phyloP scores from a whole-genome alignment of 2,329 filamentous ascomycete species.

The Hirsutella rhossiliensis region DNA sequence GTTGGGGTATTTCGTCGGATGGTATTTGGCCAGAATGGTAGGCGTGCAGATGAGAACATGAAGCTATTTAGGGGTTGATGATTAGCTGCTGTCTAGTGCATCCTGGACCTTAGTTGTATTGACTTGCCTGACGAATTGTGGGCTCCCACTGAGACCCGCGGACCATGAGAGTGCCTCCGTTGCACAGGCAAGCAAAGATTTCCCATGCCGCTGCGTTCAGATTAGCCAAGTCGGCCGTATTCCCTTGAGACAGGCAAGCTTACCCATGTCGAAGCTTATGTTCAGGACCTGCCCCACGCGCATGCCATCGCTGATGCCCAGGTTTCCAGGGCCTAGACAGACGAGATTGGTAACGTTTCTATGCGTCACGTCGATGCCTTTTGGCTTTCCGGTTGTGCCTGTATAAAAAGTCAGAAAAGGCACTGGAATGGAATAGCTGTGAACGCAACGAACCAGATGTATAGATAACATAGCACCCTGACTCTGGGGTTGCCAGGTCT shows the following conservation, averaged over 20 bases:
- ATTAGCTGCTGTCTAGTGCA: background rate
- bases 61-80: slow-evolving; percentile 18
- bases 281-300: slow-evolving; percentile 44
- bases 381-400: slow-evolving; percentile 43
- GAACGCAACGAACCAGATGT: slow-evolving; percentile 31
- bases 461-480: slow-evolving; percentile 37
- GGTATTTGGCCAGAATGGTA: slow-evolving; percentile 38
- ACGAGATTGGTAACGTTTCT: slow-evolving; percentile 43
- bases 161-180: slow-evolving; percentile 42
- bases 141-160: slow-evolving; percentile 36
- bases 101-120: background rate
- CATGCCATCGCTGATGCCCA: slow-evolving; percentile 36
- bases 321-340: slow-evolving; percentile 34
- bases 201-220: slow-evolving; percentile 41
- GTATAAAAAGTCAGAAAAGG: background rate
- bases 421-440: background rate
- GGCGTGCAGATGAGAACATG: slow-evolving; percentile 44
- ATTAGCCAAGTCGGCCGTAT: slow-evolving; percentile 16
- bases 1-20: slow-evolving; percentile 32
- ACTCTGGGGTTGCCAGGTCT: slow-evolving; percentile 21
- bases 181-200: slow-evolving; percentile 42
- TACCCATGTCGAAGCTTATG: slow-evolving; percentile 51
- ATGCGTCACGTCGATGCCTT: slow-evolving; percentile 47
- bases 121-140: slow-evolving; percentile 29
- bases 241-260: slow-evolving; percentile 7